Conservation (phyloP, 805 yeast genomes). For the Helenozyma rhizophorensis region DNA sequence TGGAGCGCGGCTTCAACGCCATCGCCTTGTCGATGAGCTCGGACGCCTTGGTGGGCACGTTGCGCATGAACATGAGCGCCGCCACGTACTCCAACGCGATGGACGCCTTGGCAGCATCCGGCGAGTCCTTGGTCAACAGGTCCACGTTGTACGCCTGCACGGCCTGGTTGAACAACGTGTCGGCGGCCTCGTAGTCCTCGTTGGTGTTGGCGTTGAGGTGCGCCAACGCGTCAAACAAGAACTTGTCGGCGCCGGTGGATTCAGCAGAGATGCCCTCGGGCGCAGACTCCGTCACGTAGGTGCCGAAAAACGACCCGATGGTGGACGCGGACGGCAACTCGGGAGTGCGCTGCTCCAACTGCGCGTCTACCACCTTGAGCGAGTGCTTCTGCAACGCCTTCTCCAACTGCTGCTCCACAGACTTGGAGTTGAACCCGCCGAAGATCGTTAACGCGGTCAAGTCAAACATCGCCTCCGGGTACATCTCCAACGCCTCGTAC, state of each 20-base stretch:
- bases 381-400: constrained; percentile 81
- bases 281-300: constrained; percentile 60
- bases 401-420: constrained; percentile 78
- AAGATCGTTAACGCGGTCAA: constrained; percentile 82
- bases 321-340: constrained; percentile 81
- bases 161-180: constrained; percentile 56
- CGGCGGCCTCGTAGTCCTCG: constrained; percentile 62
- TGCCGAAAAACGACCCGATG: constrained; percentile 79
- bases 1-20: constrained; percentile 66
- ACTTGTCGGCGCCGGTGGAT: constrained; percentile 58
- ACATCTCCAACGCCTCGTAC: constrained; percentile 74
- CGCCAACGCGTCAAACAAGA: constrained; percentile 60
- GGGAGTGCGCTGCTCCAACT: constrained; percentile 46
- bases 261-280: constrained; percentile 47
- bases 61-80: constrained; percentile 77
- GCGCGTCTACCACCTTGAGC: constrained; percentile 61
- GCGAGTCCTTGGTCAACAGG: constrained; percentile 27
- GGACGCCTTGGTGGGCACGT: constrained; percentile 63
- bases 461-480: constrained; percentile 85
- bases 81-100: constrained; percentile 82
- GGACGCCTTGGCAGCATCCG: constrained; percentile 44
- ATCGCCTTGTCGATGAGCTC: constrained; percentile 62
- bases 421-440: constrained; percentile 76
- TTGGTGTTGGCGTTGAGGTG: constrained; percentile 47
- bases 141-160: constrained; percentile 41